These are phyloP conservation scores for Ascochyta fabae DNA, from an alignment of 2,329 filamentous ascomycete species.

Conservation along the genomic window DNA sequence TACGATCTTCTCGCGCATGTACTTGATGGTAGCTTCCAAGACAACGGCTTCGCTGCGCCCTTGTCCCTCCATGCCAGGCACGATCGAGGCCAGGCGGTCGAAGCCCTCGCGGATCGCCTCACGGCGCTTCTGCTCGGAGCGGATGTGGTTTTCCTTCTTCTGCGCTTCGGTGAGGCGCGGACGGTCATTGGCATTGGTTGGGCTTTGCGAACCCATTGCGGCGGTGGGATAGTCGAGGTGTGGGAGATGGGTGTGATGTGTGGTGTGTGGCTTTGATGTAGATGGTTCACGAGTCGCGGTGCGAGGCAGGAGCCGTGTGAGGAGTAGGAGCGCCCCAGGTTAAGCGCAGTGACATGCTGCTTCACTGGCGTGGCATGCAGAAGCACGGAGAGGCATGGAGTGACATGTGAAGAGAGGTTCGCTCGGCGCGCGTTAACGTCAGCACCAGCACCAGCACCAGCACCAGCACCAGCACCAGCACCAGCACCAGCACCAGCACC, in stretches of 20 bases:
- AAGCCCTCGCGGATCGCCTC: conserved; percentile 83
- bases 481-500: no score
- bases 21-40: conserved; percentile 62
- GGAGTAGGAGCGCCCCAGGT: conserved; percentile 1
- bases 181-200: conserved; percentile 56
- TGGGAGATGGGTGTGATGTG: not conserved
- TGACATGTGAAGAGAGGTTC: conserved; percentile 14
- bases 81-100: conserved; percentile 78
- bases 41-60: conserved; percentile 86
- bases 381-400: not conserved
- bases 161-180: conserved; percentile 71
- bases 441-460: not conserved
- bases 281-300: not conserved
- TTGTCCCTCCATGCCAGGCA: conserved; percentile 82
- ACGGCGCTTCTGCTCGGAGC: conserved; percentile 70
- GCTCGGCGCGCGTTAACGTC: conserved; percentile 9
- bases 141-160: conserved; percentile 77
- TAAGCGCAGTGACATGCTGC: conserved; percentile 16
- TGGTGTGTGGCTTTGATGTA: not conserved
- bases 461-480: not conserved
- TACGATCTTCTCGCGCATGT: conserved; percentile 51
- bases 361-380: conserved; percentile 13
- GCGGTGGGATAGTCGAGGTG: not conserved
- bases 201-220: conserved; percentile 38
- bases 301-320: not conserved